Base-by-base conservation (phyloP, 75 land plant species). In the Picea sitchensis region DNA sequence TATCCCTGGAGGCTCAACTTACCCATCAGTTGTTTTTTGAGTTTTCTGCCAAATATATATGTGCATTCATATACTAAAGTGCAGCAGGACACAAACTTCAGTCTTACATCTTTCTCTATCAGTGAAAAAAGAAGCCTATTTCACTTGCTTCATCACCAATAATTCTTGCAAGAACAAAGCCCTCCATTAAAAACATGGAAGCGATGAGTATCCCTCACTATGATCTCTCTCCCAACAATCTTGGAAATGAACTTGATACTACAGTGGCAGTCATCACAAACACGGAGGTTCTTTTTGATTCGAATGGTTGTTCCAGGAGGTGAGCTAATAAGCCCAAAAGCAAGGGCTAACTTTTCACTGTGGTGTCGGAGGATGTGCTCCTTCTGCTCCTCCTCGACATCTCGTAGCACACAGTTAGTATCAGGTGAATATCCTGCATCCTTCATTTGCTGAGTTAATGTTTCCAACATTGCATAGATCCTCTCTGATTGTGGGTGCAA, bases 361-460 rank as follows among this genome's bases (percentile, higher is more conserved):
- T 73, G 75, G 75, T 73, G 56, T 51, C 11, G 56, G 56, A 51
- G 56, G 56, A 51, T 51, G 56, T 9, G 56, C 11, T 64, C 26
- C 65, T 64, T 64, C 26, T 23, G 12, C 26, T 23, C 65, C 26
- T 64, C 65, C 21, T 64, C 65, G 18, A 64, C 65, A 23, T n/a
- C 26, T n/a, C 12, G 65, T 12, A 64, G 65, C 26, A 23, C 21
- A n/a, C 26, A n/a, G 65, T 64, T 23, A n/a, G 26, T n/a, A 23
- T 64, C 26, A 17, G 20, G 65, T n/a, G 26, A n/a, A 82, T 78
- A 56, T 13, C 76, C 85, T 26, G 64, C 75, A 44, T 82, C 86
- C 31, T 78, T 75, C 82, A 83, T 81, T 30, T 80, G 85, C 61
- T 23, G 38, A 51, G 59, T 14, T 79, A 86, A n/a, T 20, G 59